Evolutionary conservation across 257 asterid species (phyloP), one percentile per base, ranked within the genome.

Genomic region (Nicotiana benthamiana): DNA sequence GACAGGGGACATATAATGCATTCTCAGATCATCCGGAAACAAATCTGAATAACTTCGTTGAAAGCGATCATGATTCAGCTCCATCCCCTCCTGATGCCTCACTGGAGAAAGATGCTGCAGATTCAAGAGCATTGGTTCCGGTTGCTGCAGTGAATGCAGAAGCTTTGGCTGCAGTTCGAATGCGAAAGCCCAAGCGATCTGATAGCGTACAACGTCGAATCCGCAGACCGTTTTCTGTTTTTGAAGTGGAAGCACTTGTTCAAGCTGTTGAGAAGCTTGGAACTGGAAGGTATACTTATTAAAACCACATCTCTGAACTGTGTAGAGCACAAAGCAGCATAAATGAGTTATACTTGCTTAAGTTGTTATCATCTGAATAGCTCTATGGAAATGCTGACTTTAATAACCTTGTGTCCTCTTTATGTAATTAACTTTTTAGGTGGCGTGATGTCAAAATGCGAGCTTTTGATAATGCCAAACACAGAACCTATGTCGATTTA

Each of bases 221-320:
- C 53, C 96, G 97, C 75, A 83, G 97, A 74, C 97, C 97, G 20
- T 93, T 91, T 84, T 88, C 93, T 61, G 97, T 93, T 56, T 83
- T 86, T 32, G 97, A 93, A 86, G 97, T 91, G 26, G 97, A 93
- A 90, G 95, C 95, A 65, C 91, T 90, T 17, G 97, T 93, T 68
- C 94, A 90, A 85, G 88, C 86, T 72, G 86, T 86, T 56, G 86
- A 86, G 86, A 83, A 78, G 75, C 86, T 86, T 86, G 88, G 88
- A 77, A 86, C 86, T 51, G 88, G 88, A 81, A 85, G 88, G 86
- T 85, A 80, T 46, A 64, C 24, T 36, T 13, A 15, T 7, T 10
- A 15, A 75, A 75, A 36, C 46, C 20, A 68, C 43, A 32, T 36
- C n/a, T n/a, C 54, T 68, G 77, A 36, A n/a, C 17, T 26, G 46